Base-by-base conservation (phyloP, 2,329 filamentous ascomycete species). In the Triangularia setosa region DNA sequence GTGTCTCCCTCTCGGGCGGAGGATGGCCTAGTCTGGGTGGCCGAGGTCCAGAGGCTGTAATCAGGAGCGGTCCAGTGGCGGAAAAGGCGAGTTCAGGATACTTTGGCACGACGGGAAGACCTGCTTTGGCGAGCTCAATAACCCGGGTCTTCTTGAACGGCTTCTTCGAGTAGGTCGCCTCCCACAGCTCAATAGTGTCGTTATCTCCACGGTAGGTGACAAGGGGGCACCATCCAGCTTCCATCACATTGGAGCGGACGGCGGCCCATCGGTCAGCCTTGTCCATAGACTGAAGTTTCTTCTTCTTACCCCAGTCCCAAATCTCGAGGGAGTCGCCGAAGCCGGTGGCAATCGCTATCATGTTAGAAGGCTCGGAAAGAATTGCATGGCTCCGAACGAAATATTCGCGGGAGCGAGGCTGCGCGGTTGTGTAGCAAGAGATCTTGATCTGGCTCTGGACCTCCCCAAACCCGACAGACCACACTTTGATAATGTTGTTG, bases 311-410 rank as follows among this genome's bases (percentile, higher is more conserved):
- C 77, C 77, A 79, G 64, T 79, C 75, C 73, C 75, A 78, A 44
- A 79, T 74, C 60, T 79, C 77, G 40, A 79, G 69, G 2, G 74
- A 70, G 60, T 77, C 73, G 27, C 78, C 78, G 60, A 79, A 79
- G 6, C 73, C 73, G 1, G 76, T 72, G n/a, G 77, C 72, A 48
- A 79, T 74, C 40, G 76, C 78, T 12, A 78, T 72, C 27, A 79
- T 68, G 55, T 70, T 76, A n/a, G 72, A 72, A 1, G 76, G 66
- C 66, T 79, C 78, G 1, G 77, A 79, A 12, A 79, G 71, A 64
- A 79, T 77, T 33, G 76, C 73, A 64, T 79, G 78, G 62, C 77
- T 79, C 63, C 77, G 77, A n/a, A 79, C 76, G 61, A 79, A 73
- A 65, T 79, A 79, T 40, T 79, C 77, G 61, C 78, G 75, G 4